Evolutionary conservation across 179 eudicot species (phyloP).

Genomic region (Spinacia oleracea): DNA sequence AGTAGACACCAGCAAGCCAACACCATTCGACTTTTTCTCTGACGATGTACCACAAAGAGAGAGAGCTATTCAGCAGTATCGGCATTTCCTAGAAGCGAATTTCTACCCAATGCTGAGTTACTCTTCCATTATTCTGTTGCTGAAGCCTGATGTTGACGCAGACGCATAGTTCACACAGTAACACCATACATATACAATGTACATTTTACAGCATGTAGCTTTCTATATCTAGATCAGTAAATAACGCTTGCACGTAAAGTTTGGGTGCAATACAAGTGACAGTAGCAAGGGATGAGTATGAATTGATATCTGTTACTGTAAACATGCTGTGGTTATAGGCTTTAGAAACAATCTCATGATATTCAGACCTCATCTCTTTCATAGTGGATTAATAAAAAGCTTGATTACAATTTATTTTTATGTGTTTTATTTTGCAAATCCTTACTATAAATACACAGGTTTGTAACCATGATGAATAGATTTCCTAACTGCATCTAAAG

Average conservation of each 20-base stretch:
- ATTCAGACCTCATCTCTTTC: conserved; percentile 14
- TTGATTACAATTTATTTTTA: background rate
- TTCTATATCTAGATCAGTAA: conserved; percentile 11
- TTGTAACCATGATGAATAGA: conserved; percentile 45
- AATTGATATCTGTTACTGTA: background rate
- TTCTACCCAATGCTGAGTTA: conserved; percentile 93
- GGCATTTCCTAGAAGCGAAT: conserved; percentile 74
- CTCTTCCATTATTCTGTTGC: conserved; percentile 77
- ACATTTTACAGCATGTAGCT: conserved; percentile 14
- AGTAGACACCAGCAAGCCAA: conserved; percentile 87
- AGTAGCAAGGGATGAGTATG: background rate
- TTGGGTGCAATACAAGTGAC: background rate
- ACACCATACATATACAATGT: conserved; percentile 4
- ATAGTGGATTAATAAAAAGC: conserved; percentile 7
- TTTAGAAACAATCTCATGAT: conserved; percentile 4
- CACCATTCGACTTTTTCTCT: conserved; percentile 76
- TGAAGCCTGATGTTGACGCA: conserved; percentile 41
- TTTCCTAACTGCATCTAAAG: conserved; percentile 44
- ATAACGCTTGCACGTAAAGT: background rate
- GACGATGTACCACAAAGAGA: conserved; percentile 57
- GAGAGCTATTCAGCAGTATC: conserved; percentile 53
- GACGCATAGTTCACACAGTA: conserved; percentile 16
- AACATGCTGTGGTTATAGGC: conserved; percentile 10
- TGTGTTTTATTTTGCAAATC: background rate
- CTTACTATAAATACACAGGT: conserved; percentile 33